phyloP scores from a whole-genome alignment of 164 flowering plant genomes.

The Saururus chinensis region DNA sequence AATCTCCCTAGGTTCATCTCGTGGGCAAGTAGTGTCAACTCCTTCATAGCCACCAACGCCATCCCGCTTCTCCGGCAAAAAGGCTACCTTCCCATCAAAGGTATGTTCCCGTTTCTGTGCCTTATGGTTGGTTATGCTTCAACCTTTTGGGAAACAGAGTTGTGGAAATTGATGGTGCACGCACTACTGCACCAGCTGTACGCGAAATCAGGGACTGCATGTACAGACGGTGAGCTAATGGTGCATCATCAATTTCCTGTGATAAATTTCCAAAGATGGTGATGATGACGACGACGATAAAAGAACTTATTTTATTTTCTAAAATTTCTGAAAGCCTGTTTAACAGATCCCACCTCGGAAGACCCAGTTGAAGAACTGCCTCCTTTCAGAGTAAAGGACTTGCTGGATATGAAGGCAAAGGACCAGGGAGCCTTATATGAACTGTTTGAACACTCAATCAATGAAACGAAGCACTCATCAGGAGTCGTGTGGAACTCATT shows the following conservation, averaged over 20 bases:
- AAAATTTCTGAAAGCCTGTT: no score
- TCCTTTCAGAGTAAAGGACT: not conserved
- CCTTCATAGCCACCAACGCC: slow-evolving; percentile 7
- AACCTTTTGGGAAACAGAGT: no score
- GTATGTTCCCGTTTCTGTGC: not conserved
- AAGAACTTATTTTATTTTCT: no score
- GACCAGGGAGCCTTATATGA: not conserved
- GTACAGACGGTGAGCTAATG: no score
- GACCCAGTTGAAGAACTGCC: not conserved
- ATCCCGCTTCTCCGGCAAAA: slow-evolving; percentile 12
- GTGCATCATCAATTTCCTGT: no score
- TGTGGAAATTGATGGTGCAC: no score
- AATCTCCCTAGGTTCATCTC: slow-evolving; percentile 26
- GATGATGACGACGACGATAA: no score
- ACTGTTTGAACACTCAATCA: not conserved
- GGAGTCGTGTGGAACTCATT: not conserved
- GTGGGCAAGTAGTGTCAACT: slow-evolving; percentile 18
- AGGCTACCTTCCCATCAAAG: slow-evolving; percentile 21
- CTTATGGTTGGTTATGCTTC: no score
- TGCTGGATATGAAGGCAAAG: not conserved
- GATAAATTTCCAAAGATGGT: no score
- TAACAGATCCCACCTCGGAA: not conserved
- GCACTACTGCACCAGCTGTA: no score
- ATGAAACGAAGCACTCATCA: not conserved
- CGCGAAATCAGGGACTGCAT: no score